Conservation (phyloP, 1,284 basidiomycete genomes). For the Chondrostereum purpureum region DNA sequence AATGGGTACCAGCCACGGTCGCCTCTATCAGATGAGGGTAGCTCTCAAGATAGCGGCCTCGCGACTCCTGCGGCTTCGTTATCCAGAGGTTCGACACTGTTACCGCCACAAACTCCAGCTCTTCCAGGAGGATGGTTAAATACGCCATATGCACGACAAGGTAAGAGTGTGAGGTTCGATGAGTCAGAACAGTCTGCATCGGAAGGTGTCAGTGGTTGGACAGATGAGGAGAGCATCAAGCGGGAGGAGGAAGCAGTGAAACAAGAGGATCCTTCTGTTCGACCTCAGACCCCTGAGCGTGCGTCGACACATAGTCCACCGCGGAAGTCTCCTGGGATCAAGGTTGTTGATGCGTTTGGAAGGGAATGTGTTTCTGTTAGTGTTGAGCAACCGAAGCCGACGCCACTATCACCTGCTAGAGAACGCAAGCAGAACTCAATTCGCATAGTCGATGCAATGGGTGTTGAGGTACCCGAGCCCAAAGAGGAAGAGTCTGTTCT, state of each 20-base stretch:
- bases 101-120: conserved; percentile 50
- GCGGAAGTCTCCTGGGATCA: conserved; percentile 43
- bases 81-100: conserved; percentile 35
- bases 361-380: conserved; percentile 23
- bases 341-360: conserved; percentile 56
- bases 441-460: conserved; percentile 64
- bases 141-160: conserved; percentile 47
- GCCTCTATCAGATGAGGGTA: conserved; percentile 19
- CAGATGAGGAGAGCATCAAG: too few relatives aligned
- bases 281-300: background rate
- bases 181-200: conserved; percentile 31
- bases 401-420: background rate
- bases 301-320: too few relatives aligned
- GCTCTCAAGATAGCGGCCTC: conserved; percentile 23
- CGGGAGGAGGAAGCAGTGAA: too few relatives aligned
- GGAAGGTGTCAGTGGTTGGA: conserved; percentile 23
- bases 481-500: conserved; percentile 17
- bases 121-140: conserved; percentile 65
- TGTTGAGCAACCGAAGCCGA: conserved; percentile 7
- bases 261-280: background rate
- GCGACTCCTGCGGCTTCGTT: conserved; percentile 39
- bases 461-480: conserved; percentile 38
- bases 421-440: conserved; percentile 36
- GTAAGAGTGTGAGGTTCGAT: conserved; percentile 70
- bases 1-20: too few relatives aligned